These are phyloP conservation scores for Ceratocystis alfenasii DNA, from an alignment of 2,329 filamentous ascomycete genomes.

Conservation along the genomic window DNA sequence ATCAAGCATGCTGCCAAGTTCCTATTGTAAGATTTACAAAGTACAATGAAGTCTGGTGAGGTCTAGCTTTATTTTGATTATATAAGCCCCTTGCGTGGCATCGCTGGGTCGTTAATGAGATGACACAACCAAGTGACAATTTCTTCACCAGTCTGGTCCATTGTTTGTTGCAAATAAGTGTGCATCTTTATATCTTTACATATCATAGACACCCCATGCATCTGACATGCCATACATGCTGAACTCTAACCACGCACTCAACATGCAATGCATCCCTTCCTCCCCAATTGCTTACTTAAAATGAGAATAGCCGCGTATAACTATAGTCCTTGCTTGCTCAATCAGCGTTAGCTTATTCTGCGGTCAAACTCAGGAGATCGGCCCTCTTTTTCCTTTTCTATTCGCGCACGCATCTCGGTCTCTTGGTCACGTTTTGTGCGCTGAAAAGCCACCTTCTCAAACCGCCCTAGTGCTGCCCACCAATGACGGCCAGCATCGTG, in stretches of 20 bases:
- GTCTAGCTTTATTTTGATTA: not conserved
- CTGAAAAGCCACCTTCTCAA: slow-evolving; percentile 76
- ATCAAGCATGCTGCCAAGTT: slow-evolving; percentile 85
- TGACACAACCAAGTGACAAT: not conserved
- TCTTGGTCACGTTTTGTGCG: slow-evolving; percentile 59
- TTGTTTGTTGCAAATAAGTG: too few relatives aligned
- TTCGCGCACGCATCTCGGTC: slow-evolving; percentile 37
- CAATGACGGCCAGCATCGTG: slow-evolving; percentile 90
- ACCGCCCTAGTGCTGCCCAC: slow-evolving; percentile 75
- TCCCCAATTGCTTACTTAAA: not conserved
- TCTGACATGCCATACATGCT: not conserved
- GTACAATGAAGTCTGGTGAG: too few relatives aligned
- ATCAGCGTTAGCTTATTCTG: slow-evolving; percentile 36
- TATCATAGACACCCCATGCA: not conserved
- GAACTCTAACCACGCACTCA: too few relatives aligned
- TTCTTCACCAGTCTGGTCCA: too few relatives aligned
- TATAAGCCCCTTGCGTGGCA: not conserved
- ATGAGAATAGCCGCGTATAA: not conserved
- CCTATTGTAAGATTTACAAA: slow-evolving; percentile 33
- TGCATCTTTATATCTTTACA: not conserved
- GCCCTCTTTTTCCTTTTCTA: slow-evolving; percentile 34
- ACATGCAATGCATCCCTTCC: not conserved
- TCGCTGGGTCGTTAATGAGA: not conserved
- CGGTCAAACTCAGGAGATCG: slow-evolving; percentile 34
- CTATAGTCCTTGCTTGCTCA: not conserved